Base-by-base conservation (phyloP, 345 rosid species). In the Citrus trifoliata region DNA sequence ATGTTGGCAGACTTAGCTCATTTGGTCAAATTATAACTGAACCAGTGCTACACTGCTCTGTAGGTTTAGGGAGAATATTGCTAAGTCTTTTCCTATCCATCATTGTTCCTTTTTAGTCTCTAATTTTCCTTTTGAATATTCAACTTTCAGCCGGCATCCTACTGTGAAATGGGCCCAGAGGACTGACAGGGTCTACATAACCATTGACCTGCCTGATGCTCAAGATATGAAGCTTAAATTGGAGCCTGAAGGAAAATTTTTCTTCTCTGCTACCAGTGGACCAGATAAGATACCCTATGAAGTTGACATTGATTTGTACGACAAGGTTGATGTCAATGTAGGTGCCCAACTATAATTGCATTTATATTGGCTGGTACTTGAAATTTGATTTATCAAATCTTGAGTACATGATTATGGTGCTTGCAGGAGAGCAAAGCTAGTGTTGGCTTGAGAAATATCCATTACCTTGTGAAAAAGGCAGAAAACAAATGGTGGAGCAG, bases 101-200 rank as follows among this genome's bases (percentile, higher is more conserved):
- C 5, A n/a, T 2, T 37, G 2, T 25, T 40, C 10, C 5, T 18
- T 25, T 40, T 24, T 65, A 37, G 51, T 48, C 58, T 60, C 18
- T 58, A 10, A 40, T 22, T 59, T 77, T 7, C 21, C 28, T 48
- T 65, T 68, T 48, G 53, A 61, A 76, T 30, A 33, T 76, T 67
- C 30, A 4, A 76, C 24, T 78, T 77, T 18, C 84, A 87, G 91
- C 76, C 85, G 90, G 60, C 92, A 89, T 86, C 91, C 92, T 7
- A 67, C 74, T 2, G 86, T 88, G 42, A 88, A 89, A 78, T 90
- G 94, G 91, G 94, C 92, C 22, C 91, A 88, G 86, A 87, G 87
- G 70, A 79, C 77, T 4, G 91, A 89, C 59, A 84, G 70, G 73
- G 81, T 91, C 53, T 89, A 78, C 83, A 74, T 91, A 35, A 91